Conservation (phyloP, 352 stramenopile species). For the Saprolegnia parasitica region DNA sequence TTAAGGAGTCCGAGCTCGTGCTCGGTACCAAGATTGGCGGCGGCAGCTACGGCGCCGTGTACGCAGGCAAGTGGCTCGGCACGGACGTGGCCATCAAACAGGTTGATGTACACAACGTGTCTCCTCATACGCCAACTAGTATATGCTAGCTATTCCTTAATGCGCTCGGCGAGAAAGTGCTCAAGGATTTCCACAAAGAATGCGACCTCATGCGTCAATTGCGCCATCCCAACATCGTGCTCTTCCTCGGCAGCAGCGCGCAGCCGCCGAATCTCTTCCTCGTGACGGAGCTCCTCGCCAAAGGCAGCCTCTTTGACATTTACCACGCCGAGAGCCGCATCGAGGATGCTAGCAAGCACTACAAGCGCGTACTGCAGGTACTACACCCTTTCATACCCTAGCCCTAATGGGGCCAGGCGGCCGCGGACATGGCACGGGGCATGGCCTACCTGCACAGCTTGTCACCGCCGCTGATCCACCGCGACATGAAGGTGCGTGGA, state of each 20-base stretch:
- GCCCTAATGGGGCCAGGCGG: not conserved
- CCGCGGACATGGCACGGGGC: not conserved
- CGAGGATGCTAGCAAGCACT: not conserved
- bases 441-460: not conserved
- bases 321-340: not conserved
- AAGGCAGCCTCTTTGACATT: not conserved
- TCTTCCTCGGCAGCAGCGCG: slow-evolving; percentile 79
- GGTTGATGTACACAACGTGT: slow-evolving; percentile 48
- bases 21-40: not conserved
- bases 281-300: slow-evolving; percentile 15
- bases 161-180: slow-evolving; percentile 51
- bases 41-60: slow-evolving; percentile 29
- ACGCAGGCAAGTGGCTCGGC: slow-evolving; percentile 72
- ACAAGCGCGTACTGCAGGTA: not conserved
- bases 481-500: not conserved
- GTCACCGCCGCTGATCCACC: not conserved
- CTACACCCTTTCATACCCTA: not conserved
- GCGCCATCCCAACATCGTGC: slow-evolving; percentile 82
- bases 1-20: not conserved
- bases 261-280: slow-evolving; percentile 75
- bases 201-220: slow-evolving; percentile 80
- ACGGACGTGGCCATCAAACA: slow-evolving; percentile 76
- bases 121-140: slow-evolving; percentile 44
- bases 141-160: not conserved
- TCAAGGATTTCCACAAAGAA: slow-evolving; percentile 82